Conservation (phyloP, 768 basidiomycete genomes). For the Austroboletus festivus region DNA sequence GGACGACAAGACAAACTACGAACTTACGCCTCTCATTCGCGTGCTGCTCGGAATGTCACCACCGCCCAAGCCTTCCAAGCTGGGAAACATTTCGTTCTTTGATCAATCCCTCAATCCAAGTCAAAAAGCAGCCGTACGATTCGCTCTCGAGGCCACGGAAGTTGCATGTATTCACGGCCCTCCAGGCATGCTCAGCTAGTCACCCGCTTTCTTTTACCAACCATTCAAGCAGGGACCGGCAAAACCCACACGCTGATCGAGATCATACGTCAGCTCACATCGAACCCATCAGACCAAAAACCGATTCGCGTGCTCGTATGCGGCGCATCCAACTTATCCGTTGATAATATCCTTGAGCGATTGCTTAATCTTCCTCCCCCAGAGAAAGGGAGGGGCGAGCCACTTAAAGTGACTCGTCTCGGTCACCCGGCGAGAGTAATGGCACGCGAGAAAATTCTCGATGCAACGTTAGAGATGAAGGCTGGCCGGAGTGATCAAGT, state of each 20-base stretch:
- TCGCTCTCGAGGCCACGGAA: conserved; percentile 77
- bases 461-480: conserved; percentile 70
- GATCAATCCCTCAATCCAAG: conserved; percentile 76
- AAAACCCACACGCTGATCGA: conserved; percentile 97
- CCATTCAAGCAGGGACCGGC: conserved; percentile 63
- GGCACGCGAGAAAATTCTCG: conserved; percentile 60
- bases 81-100: conserved; percentile 57
- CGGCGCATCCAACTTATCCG: conserved; percentile 90
- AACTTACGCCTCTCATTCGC: conserved; percentile 52
- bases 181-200: conserved; percentile 54
- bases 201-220: background rate
- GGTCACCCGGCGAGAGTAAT: conserved; percentile 96
- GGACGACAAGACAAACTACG: conserved; percentile 41
- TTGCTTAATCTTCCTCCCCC: conserved; percentile 58
- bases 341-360: conserved; percentile 93
- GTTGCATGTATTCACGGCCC: conserved; percentile 96
- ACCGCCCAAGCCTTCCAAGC: conserved; percentile 38
- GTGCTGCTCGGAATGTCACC: conserved; percentile 68
- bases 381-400: conserved; percentile 42
- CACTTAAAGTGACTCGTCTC: conserved; percentile 73
- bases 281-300: conserved; percentile 40
- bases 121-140: conserved; percentile 79
- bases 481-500: conserved; percentile 72
- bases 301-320: conserved; percentile 76
- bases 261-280: conserved; percentile 79